Percentiles rank a stretch among this genome's conserved stretches.
These are phyloP conservation scores for Xylariales sp. DNA, from an alignment of 2,329 filamentous ascomycete genomes.

Conservation along the genomic window DNA sequence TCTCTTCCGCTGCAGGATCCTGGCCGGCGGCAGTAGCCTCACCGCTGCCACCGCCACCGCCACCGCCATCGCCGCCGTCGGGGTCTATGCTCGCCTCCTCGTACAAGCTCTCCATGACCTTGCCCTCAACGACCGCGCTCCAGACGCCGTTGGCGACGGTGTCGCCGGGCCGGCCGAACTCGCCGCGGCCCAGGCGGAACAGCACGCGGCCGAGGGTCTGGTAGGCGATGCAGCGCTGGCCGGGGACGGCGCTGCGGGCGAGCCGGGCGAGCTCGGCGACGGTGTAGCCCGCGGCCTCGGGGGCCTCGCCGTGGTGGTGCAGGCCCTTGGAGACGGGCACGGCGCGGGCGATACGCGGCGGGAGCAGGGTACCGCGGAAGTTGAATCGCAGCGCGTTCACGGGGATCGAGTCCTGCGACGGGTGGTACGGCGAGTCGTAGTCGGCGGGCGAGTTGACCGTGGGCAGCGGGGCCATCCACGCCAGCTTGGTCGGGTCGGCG, in stretches of 20 bases:
- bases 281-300: constrained; percentile 92
- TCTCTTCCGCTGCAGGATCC: not conserved
- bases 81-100: constrained; percentile 63
- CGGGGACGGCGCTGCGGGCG: constrained; percentile 74
- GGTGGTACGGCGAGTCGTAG: constrained; percentile 75
- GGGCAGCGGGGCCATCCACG: constrained; percentile 80
- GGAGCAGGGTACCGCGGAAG: constrained; percentile 75
- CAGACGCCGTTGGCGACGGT: constrained; percentile 77
- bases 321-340: constrained; percentile 77
- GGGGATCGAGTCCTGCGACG: constrained; percentile 65
- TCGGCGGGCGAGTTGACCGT: constrained; percentile 61
- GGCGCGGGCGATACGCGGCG: constrained; percentile 67
- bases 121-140: constrained; percentile 71
- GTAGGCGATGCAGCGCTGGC: constrained; percentile 86
- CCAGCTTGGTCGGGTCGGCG: constrained; percentile 77
- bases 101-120: constrained; percentile 70
- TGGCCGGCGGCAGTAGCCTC: not conserved
- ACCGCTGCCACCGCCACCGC: no score
- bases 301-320: constrained; percentile 90
- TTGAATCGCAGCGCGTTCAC: constrained; percentile 82
- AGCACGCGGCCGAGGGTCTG: constrained; percentile 84
- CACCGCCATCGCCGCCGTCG: constrained; percentile 2
- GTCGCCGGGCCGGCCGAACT: constrained; percentile 63
- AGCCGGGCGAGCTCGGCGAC: constrained; percentile 79
- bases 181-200: constrained; percentile 73